Percentiles rank a stretch among this genome's conserved stretches.
These are phyloP conservation scores for Neophaeococcomyces mojaviensis DNA, from an alignment of 2,329 filamentous ascomycete genomes.

Conservation along the genomic window DNA sequence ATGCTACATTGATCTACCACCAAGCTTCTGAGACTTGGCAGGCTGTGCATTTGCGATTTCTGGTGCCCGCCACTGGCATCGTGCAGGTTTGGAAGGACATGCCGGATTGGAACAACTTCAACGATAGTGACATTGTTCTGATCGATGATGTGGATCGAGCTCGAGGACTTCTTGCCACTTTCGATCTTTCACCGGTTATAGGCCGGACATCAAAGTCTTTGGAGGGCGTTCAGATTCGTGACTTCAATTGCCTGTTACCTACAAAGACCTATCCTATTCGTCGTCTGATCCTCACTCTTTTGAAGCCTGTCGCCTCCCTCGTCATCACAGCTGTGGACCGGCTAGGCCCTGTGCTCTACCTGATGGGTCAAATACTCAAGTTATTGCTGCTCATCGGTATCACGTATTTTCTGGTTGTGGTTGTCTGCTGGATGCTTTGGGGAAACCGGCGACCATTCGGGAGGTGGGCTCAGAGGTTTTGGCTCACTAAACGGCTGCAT, in stretches of 20 bases:
- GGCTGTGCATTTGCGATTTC: neutral
- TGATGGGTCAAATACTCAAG: too few species aligned
- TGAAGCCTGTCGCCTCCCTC: neutral
- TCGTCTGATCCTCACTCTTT: neutral
- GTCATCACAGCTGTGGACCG: too few species aligned
- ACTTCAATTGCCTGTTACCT: neutral
- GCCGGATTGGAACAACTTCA: neutral
- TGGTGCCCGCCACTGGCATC: neutral
- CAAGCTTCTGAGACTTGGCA: neutral
- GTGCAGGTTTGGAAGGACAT: neutral
- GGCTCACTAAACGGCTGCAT: too few species aligned
- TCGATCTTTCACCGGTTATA: neutral
- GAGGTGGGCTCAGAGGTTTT: too few species aligned
- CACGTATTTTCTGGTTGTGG: too few species aligned
- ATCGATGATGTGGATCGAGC: neutral
- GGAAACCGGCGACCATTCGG: too few species aligned
- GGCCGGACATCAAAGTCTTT: neutral
- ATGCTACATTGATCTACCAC: constrained; percentile 4
- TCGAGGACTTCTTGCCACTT: neutral
- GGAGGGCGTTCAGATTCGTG: neutral
- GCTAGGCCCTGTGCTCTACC: too few species aligned
- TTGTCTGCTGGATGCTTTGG: too few species aligned
- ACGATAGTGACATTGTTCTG: neutral
- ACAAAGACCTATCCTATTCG: constrained; percentile 1
- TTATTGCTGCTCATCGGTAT: too few species aligned